These are phyloP conservation scores for Castanea sativa DNA, from an alignment of 306 rosid genomes.

Conservation along the genomic window DNA sequence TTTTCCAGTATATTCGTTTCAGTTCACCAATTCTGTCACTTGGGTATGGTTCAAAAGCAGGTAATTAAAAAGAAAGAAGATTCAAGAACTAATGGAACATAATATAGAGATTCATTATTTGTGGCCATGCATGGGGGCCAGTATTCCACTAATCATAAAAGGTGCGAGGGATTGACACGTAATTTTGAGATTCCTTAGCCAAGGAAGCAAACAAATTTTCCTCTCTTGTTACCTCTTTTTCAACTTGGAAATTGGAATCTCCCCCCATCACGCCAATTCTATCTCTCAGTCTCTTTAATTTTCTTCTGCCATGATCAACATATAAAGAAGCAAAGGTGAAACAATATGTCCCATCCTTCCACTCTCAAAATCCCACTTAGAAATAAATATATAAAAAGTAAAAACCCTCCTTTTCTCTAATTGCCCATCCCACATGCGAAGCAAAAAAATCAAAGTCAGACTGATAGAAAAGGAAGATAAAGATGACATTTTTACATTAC, in stretches of 20 bases:
- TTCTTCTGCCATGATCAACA: constrained; percentile 13
- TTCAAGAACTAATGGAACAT: not conserved
- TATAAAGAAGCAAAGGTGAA: constrained; percentile 31
- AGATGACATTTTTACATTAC: constrained; percentile 19
- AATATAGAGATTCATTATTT: not conserved
- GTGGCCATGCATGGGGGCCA: constrained; percentile 20
- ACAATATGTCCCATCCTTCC: constrained; percentile 44
- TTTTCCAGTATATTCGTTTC: not conserved
- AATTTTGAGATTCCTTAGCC: constrained; percentile 37
- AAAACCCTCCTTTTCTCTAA: constrained; percentile 18
- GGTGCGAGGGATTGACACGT: constrained; percentile 30
- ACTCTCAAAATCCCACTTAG: constrained; percentile 38
- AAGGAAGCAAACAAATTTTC: constrained; percentile 13
- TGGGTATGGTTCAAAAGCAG: constrained; percentile 23
- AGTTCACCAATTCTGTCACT: constrained; percentile 14
- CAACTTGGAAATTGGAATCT: constrained; percentile 31
- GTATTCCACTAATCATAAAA: constrained; percentile 30
- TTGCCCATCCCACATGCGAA: constrained; percentile 2
- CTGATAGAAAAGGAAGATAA: constrained; percentile 18
- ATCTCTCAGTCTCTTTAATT: not conserved
- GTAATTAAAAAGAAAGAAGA: not conserved
- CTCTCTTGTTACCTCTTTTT: constrained; percentile 11
- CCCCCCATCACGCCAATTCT: constrained; percentile 21
- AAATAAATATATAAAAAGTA: constrained; percentile 22
- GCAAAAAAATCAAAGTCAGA: constrained; percentile 33